phyloP scores from a whole-genome alignment of 1,284 basidiomycete species.

The Irpex sp. region DNA sequence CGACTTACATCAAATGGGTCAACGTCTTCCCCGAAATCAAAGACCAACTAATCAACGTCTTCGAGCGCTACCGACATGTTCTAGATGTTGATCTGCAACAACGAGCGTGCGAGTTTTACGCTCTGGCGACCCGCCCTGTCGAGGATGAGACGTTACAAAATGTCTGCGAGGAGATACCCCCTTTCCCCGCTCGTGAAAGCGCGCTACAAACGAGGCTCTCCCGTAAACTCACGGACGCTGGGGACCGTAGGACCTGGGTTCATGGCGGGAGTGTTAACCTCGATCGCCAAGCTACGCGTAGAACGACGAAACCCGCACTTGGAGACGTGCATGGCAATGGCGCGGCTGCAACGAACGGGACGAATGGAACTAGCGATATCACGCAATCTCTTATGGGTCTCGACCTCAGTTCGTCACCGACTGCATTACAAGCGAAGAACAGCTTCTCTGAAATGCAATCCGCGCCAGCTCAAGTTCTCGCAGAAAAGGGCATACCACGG shows the following conservation, averaged over 20 bases:
- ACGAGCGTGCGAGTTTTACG: conserved; percentile 95
- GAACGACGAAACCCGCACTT: conserved; percentile 38
- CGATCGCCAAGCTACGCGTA: conserved; percentile 60
- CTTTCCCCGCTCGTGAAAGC: conserved; percentile 94
- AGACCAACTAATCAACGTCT: conserved; percentile 88
- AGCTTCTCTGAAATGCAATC: conserved; percentile 15
- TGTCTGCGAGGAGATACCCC: conserved; percentile 98
- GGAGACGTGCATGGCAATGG: conserved; percentile 23
- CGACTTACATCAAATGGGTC: conserved; percentile 99
- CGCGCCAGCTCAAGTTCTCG: conserved; percentile 17
- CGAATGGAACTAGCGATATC: conserved; percentile 46
- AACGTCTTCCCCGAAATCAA: conserved; percentile 99
- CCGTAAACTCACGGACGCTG: conserved; percentile 84
- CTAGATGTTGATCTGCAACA: conserved; percentile 99
- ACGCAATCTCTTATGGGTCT: conserved; percentile 81
- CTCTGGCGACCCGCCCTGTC: conserved; percentile 76
- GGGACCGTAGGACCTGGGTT: conserved; percentile 94
- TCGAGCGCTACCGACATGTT: conserved; percentile 96
- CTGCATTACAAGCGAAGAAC: conserved; percentile 26
- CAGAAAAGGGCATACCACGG: conserved; percentile 34
- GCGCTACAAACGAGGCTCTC: conserved; percentile 85
- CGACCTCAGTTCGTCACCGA: conserved; percentile 54
- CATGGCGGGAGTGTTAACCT: conserved; percentile 91
- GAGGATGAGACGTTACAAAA: conserved; percentile 92
- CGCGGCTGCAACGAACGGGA: conserved; percentile 24